phyloP scores from a whole-genome alignment of 345 rosid genomes.

The Salix viminalis region DNA sequence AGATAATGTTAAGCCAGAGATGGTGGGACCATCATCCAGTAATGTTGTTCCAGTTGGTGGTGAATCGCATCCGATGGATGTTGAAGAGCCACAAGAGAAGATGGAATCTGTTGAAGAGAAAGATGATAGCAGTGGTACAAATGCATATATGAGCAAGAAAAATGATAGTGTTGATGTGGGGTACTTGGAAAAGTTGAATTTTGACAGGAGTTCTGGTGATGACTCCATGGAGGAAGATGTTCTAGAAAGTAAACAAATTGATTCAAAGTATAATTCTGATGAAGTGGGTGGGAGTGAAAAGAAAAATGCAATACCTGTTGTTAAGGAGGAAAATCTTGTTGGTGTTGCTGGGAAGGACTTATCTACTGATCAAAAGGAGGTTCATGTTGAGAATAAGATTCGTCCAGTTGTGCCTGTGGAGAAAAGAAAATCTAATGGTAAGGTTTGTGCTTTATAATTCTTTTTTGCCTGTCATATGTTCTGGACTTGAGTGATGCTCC shows the following conservation, averaged over 20 bases:
- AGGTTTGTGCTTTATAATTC: constrained; percentile 1
- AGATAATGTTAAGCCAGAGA: constrained; percentile 80
- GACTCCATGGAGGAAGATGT: constrained; percentile 94
- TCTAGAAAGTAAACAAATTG: constrained; percentile 66
- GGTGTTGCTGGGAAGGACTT: constrained; percentile 44
- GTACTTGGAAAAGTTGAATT: constrained; percentile 81
- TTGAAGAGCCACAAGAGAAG: constrained; percentile 70
- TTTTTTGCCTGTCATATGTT: background rate
- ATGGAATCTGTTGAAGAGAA: constrained; percentile 58
- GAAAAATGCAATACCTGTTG: constrained; percentile 37
- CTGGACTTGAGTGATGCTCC: background rate
- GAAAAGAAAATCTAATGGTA: constrained; percentile 85
- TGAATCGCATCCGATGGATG: constrained; percentile 86
- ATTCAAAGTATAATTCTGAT: constrained; percentile 54
- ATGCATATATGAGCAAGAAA: constrained; percentile 62
- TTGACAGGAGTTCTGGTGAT: constrained; percentile 97
- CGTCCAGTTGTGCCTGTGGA: constrained; percentile 40
- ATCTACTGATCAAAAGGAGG: constrained; percentile 35
- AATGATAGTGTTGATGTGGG: constrained; percentile 62
- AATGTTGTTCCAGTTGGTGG: constrained; percentile 53
- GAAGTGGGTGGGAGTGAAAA: constrained; percentile 46
- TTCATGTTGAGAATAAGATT: constrained; percentile 35
- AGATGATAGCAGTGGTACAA: constrained; percentile 57
- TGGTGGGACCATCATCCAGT: constrained; percentile 74
- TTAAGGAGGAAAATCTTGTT: constrained; percentile 41